A percentile compares a stretch with the other conserved stretches of the same genome.
Conservation (phyloP, 225 moss, liverwort and hornwort species). For the Straminergon stramineum region DNA sequence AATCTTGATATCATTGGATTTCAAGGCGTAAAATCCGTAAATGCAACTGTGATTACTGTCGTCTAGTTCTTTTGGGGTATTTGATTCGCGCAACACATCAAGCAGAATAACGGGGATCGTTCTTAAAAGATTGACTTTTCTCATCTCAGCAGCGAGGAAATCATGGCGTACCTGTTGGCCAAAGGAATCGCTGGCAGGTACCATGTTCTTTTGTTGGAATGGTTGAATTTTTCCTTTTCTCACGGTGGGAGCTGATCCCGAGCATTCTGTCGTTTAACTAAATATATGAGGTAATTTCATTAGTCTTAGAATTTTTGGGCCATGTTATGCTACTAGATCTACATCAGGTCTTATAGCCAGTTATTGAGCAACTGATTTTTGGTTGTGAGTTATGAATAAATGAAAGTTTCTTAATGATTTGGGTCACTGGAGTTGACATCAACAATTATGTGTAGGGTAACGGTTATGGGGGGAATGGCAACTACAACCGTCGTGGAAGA, state of each 20-base stretch:
- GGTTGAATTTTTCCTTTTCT: not conserved
- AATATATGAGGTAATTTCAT: not conserved
- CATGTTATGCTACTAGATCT: not conserved
- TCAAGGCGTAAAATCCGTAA: not conserved
- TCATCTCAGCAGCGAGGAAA: conserved; percentile 50
- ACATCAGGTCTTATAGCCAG: not conserved
- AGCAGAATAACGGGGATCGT: not conserved
- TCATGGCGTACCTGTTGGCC: conserved; percentile 32
- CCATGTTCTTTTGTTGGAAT: not conserved
- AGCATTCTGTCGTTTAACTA: not conserved
- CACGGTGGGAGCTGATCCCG: not conserved
- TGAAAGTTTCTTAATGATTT: not conserved
- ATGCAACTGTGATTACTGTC: not conserved
- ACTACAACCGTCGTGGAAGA: conserved; percentile 80
- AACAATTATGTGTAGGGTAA: conserved; percentile 49
- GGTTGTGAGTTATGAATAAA: not conserved
- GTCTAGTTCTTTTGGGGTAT: not conserved
- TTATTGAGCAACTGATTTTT: not conserved
- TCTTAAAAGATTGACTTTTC: conserved; percentile 8
- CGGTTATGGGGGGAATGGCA: conserved; percentile 53
- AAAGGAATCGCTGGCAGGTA: conserved; percentile 69
- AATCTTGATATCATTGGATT: not conserved
- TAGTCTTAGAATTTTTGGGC: not conserved
- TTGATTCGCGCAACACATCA: not conserved
- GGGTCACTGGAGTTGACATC: not conserved